Conservation (phyloP, 116 monocot species). For the Iris pallida region DNA sequence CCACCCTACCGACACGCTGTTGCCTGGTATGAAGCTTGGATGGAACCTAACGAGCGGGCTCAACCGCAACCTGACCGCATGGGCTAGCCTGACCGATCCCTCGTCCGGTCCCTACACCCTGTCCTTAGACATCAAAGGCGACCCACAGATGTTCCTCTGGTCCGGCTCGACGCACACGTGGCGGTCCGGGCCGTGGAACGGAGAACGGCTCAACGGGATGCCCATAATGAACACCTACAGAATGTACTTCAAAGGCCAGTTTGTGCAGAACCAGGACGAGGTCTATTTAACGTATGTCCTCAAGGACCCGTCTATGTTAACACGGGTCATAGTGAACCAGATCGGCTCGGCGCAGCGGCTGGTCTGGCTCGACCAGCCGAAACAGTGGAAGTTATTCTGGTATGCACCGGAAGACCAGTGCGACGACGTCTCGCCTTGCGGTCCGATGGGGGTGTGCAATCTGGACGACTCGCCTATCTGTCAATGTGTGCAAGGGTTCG, state of each 20-base stretch:
- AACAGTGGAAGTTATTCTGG: slow-evolving; percentile 3
- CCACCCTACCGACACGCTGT: slow-evolving; percentile 16
- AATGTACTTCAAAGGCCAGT: background rate
- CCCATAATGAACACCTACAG: slow-evolving; percentile 6
- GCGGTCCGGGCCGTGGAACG: slow-evolving; percentile 19
- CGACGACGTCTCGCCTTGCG: slow-evolving; percentile 1
- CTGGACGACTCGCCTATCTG: slow-evolving; percentile 10
- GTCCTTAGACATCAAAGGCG: background rate
- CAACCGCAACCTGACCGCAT: slow-evolving; percentile 7
- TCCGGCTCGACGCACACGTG: background rate
- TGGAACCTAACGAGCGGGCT: slow-evolving; percentile 10
- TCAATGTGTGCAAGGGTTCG: slow-evolving; percentile 17
- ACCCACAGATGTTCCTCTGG: slow-evolving; percentile 1
- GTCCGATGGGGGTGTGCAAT: slow-evolving; percentile 1
- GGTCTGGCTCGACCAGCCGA: too few relatives aligned
- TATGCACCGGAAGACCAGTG: slow-evolving; percentile 4
- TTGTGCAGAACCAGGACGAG: slow-evolving; percentile 9
- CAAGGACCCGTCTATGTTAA: background rate
- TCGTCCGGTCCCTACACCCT: background rate
- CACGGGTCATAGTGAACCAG: too few relatives aligned
- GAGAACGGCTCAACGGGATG: slow-evolving; percentile 13
- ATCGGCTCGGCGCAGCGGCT: too few relatives aligned
- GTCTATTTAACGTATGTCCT: slow-evolving; percentile 3
- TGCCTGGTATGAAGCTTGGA: slow-evolving; percentile 13
- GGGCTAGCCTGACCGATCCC: slow-evolving; percentile 6